A percentile compares a stretch with the other conserved stretches of the same genome.
phyloP scores from a whole-genome alignment of 441 rosid species.

The Geranium incanum region DNA sequence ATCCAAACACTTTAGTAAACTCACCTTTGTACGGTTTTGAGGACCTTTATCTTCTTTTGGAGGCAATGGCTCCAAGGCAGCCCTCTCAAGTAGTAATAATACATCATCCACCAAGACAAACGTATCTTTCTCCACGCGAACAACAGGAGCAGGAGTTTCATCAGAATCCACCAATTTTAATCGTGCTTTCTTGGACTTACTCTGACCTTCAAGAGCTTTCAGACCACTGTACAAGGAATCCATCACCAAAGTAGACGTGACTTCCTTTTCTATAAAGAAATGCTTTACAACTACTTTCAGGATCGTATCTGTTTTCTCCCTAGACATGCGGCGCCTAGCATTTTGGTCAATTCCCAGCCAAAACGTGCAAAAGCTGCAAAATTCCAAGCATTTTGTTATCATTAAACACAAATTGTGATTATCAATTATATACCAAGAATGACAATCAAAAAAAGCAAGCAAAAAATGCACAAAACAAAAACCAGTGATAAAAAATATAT shows the following conservation, averaged over 20 bases:
- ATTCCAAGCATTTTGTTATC: conserved; percentile 17
- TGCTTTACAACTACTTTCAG: conserved; percentile 80
- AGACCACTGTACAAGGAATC: conserved; percentile 89
- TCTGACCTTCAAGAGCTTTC: conserved; percentile 86
- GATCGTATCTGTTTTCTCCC: conserved; percentile 70
- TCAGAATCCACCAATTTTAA: conserved; percentile 46
- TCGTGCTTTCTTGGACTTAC: conserved; percentile 57
- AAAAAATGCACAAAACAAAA: neutral
- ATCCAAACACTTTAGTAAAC: conserved; percentile 15
- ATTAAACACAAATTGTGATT: conserved; percentile 10
- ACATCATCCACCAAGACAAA: conserved; percentile 89
- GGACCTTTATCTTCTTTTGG: conserved; percentile 86
- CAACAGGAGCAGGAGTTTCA: conserved; percentile 81
- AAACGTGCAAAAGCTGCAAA: conserved; percentile 68
- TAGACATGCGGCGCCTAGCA: conserved; percentile 62
- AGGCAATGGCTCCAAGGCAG: conserved; percentile 74
- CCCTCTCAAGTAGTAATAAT: conserved; percentile 64
- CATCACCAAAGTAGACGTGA: conserved; percentile 92
- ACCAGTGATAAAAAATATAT: neutral
- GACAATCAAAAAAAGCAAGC: neutral
- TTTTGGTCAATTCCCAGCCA: conserved; percentile 79
- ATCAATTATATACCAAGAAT: neutral
- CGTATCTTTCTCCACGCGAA: conserved; percentile 66
- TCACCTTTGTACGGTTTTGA: conserved; percentile 75
- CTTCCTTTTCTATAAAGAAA: conserved; percentile 92